Evolutionary conservation across 2,329 filamentous ascomycete genomes (phyloP).

Genomic region (Aspergillus tubingensis): DNA sequence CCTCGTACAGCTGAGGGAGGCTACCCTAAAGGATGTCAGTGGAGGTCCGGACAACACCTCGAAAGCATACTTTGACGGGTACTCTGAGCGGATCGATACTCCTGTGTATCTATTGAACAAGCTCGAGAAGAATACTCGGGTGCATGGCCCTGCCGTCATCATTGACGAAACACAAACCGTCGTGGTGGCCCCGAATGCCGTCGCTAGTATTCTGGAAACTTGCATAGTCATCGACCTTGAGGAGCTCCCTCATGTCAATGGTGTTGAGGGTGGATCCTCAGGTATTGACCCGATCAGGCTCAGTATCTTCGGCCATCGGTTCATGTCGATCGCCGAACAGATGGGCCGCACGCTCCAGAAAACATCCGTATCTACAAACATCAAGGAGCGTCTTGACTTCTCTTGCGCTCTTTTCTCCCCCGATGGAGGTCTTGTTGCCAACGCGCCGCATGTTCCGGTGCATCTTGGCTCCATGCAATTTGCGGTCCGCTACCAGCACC

Average conservation of each 20-base stretch:
- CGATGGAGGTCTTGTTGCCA: slow-evolving; percentile 68
- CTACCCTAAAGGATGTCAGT: slow-evolving; percentile 56
- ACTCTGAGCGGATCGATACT: slow-evolving; percentile 33
- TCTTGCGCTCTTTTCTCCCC: slow-evolving; percentile 80
- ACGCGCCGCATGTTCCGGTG: slow-evolving; percentile 75
- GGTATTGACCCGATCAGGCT: slow-evolving; percentile 55
- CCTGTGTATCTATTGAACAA: slow-evolving; percentile 40
- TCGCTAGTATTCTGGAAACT: slow-evolving; percentile 76
- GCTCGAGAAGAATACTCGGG: slow-evolving; percentile 34
- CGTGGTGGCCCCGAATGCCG: slow-evolving; percentile 76
- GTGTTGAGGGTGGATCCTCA: slow-evolving; percentile 20
- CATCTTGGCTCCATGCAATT: slow-evolving; percentile 86
- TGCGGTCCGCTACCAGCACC: slow-evolving; percentile 74
- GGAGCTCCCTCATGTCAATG: slow-evolving; percentile 43
- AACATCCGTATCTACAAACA: slow-evolving; percentile 64
- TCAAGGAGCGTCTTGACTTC: slow-evolving; percentile 84
- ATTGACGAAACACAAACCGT: slow-evolving; percentile 78
- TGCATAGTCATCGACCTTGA: slow-evolving; percentile 87
- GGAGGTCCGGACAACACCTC: slow-evolving; percentile 56
- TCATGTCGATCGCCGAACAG: slow-evolving; percentile 62
- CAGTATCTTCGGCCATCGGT: slow-evolving; percentile 58
- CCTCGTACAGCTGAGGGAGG: slow-evolving; percentile 65
- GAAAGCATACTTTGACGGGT: slow-evolving; percentile 41
- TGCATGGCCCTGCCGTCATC: slow-evolving; percentile 74
- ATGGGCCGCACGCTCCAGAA: slow-evolving; percentile 61